These are phyloP conservation scores for Epichloe baconii DNA, from an alignment of 2,329 filamentous ascomycete species.

Conservation along the genomic window DNA sequence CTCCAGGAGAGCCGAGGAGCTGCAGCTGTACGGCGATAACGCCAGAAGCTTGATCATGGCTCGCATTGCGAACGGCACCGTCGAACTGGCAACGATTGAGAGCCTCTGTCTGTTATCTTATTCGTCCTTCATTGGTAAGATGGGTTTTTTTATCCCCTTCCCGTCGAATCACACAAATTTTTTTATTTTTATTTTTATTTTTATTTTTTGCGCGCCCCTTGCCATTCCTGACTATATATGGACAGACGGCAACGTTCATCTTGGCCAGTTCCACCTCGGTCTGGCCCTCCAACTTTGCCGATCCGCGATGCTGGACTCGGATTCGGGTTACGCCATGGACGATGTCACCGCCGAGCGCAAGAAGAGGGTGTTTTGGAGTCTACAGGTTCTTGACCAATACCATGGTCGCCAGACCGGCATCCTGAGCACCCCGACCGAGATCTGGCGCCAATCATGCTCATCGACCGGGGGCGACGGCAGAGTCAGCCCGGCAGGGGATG, in stretches of 20 bases:
- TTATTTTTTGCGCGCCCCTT: background rate
- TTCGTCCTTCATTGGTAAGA: constrained; percentile 34
- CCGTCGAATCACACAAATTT: too few relatives aligned
- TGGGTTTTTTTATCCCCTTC: too few relatives aligned
- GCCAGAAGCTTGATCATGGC: constrained; percentile 32
- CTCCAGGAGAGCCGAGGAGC: constrained; percentile 20
- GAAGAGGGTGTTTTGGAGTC: constrained; percentile 37
- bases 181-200: background rate
- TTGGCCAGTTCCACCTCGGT: constrained; percentile 37
- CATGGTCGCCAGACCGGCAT: constrained; percentile 34
- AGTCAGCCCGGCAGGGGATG: constrained; percentile 12
- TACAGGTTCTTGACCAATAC: constrained; percentile 35
- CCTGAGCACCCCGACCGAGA: constrained; percentile 27
- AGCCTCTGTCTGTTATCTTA: constrained; percentile 37
- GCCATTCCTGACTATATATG: background rate
- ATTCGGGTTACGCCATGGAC: constrained; percentile 23
- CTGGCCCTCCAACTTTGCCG: constrained; percentile 37
- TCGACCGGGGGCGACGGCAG: constrained; percentile 11
- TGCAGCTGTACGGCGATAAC: constrained; percentile 23
- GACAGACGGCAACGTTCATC: constrained; percentile 32
- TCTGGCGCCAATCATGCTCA: constrained; percentile 24
- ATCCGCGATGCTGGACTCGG: constrained; percentile 34
- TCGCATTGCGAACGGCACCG: constrained; percentile 35
- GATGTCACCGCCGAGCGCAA: constrained; percentile 29
- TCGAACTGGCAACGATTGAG: constrained; percentile 35